Conservation (phyloP, 495 filamentous ascomycete species). For the Sordaria brevicollis region DNA sequence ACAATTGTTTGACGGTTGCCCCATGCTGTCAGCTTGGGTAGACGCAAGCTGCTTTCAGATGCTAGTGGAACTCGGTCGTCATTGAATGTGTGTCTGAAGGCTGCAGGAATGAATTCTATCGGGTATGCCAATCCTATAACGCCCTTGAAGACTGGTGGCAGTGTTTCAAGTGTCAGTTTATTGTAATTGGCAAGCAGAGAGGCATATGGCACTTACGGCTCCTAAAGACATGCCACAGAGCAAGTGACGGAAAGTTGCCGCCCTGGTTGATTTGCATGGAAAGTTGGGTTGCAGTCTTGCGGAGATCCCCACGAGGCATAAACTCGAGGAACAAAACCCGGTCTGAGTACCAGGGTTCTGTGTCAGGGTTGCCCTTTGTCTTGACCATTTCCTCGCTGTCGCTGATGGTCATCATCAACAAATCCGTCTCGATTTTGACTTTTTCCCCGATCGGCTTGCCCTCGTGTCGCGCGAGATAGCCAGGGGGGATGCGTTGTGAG, state of each 20-base stretch:
- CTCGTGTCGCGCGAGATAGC: neutral
- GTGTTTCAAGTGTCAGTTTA: neutral
- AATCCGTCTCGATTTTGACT: neutral
- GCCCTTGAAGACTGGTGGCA: slow-evolving; percentile 2
- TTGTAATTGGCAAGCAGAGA: neutral
- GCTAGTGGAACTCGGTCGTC: neutral
- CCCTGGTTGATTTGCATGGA: neutral
- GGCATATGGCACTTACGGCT: slow-evolving; percentile 1
- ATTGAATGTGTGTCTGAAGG: neutral
- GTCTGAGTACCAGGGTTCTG: neutral
- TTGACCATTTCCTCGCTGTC: neutral
- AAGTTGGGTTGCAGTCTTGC: neutral
- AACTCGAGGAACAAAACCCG: slow-evolving; percentile 6
- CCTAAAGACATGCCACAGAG: slow-evolving; percentile 8
- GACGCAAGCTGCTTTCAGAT: neutral
- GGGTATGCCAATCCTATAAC: slow-evolving; percentile 9
- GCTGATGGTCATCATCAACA: neutral
- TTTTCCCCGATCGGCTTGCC: neutral
- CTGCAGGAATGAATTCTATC: neutral
- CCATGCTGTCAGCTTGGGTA: neutral
- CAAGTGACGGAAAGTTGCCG: neutral
- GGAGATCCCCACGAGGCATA: slow-evolving; percentile 3
- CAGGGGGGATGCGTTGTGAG: neutral
- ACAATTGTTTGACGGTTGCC: neutral
- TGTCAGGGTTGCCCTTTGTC: neutral